Conservation (phyloP, 495 filamentous ascomycete species). For the Aspergillus baeticus region DNA sequence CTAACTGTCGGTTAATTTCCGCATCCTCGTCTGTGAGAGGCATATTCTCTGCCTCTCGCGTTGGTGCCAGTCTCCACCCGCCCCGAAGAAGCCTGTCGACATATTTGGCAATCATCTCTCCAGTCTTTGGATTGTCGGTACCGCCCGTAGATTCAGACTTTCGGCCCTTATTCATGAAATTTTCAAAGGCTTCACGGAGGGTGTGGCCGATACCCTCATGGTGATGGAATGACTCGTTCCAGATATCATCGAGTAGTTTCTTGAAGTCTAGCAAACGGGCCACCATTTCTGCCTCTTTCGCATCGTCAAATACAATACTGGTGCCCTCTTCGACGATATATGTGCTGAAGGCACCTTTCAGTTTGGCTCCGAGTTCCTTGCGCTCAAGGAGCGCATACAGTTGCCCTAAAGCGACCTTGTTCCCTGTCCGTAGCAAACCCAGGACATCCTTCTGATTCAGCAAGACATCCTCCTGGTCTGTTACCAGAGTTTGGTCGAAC, state of each 20-base stretch:
- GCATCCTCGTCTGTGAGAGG: constrained; percentile 80
- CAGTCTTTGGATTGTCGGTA: constrained; percentile 86
- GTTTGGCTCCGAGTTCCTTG: constrained; percentile 58
- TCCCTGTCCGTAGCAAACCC: constrained; percentile 63
- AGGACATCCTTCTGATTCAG: constrained; percentile 62
- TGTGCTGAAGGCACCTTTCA: constrained; percentile 69
- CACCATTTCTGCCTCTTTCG: constrained; percentile 83
- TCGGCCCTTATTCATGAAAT: constrained; percentile 85
- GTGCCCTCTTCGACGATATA: constrained; percentile 80
- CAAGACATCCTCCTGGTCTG: constrained; percentile 58
- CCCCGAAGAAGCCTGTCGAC: constrained; percentile 87
- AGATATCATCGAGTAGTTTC: constrained; percentile 71
- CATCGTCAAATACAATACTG: constrained; percentile 74
- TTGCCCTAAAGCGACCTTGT: constrained; percentile 64
- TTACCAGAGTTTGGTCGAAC: constrained; percentile 66
- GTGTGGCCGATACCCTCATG: constrained; percentile 72
- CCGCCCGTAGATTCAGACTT: constrained; percentile 63
- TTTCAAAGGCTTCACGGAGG: constrained; percentile 78
- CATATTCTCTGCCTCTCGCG: constrained; percentile 40
- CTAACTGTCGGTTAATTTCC: constrained; percentile 84
- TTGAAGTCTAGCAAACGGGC: constrained; percentile 79
- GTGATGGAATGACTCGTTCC: constrained; percentile 67
- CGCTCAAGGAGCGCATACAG: constrained; percentile 74
- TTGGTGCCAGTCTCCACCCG: constrained; percentile 71
- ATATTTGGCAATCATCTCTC: constrained; percentile 98